Base-by-base conservation (phyloP, 164 flowering plant species). In the Pachysandra terminalis region DNA sequence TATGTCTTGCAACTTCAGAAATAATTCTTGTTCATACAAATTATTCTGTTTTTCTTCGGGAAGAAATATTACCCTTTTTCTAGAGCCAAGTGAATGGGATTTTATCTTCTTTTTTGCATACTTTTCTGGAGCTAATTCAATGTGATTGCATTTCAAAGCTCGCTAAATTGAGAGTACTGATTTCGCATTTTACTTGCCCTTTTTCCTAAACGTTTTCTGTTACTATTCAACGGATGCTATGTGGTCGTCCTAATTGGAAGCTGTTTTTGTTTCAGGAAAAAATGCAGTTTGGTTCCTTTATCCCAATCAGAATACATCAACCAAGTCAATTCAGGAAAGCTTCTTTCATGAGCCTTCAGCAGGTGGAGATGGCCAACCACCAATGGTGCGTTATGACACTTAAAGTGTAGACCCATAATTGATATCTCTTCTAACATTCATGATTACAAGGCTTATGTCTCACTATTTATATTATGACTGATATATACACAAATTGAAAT, bases 281-380 rank as follows among this genome's bases (percentile, higher is more conserved):
- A 65, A 54, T 67, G 86, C 70, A 27, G 94, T 92, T 7, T 95
- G 94, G 92, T 92, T 97, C 76, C 96, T 95, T 59, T 95, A 95
- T 81, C 97, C 97, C 13, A 88, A 79, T 78, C 86, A 86, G 79
- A 80, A 81, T 77, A 85, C 83, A 61, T 65, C 67, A 14, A 21
- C 81, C 21, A 79, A 79, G 71, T 88, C 91, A n/a, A 86, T 92
- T 72, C 73, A 83, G 65, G 94, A 89, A 66, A 72, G 72, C 62
- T 72, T 83, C 58, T 72, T 71, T 60, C 56, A 60, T 57, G 73
- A 64, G 40, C 27, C 76, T 66, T 67, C 72, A 57, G 61, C 61
- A 23, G 60, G 64, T 76, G 52, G 32, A 26, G 78, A 86, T 49
- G 65, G 32, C 57, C 53, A 71, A 49, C 28, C 71, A 27, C 55